A percentile compares a stretch with the other conserved stretches of the same genome.
Evolutionary conservation across 116 monocot genomes (phyloP).

Genomic region (Trichopus zeylanicus): DNA sequence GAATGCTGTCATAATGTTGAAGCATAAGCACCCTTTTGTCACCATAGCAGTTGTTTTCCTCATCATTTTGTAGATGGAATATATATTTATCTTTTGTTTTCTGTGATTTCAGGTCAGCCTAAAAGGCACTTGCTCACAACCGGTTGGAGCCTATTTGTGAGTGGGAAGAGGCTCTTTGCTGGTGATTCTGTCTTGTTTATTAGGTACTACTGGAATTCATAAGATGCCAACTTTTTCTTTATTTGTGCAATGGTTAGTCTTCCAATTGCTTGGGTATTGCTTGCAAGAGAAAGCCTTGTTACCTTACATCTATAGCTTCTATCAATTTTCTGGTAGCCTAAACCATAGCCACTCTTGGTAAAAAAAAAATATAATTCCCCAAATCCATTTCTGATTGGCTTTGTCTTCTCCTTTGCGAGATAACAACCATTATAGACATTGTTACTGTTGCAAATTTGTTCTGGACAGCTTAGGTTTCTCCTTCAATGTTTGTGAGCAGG

Average conservation of each 20-base stretch:
- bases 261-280: background rate
- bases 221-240: background rate
- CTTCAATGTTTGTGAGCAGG: slow-evolving; percentile 23
- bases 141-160: slow-evolving; percentile 85
- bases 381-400: too few species aligned
- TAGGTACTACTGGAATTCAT: slow-evolving; percentile 18
- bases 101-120: slow-evolving; percentile 49
- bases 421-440: too few species aligned
- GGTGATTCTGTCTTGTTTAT: slow-evolving; percentile 88
- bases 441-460: background rate
- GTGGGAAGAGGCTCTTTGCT: slow-evolving; percentile 65
- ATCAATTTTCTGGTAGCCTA: too few species aligned
- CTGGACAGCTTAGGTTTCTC: background rate
- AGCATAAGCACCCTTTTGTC: background rate
- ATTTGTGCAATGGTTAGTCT: background rate
- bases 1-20: background rate
- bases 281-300: too few species aligned
- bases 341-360: too few species aligned
- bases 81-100: background rate
- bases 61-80: too few species aligned
- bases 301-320: too few species aligned
- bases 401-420: too few species aligned
- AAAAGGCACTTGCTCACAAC: slow-evolving; percentile 80
- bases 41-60: too few species aligned
- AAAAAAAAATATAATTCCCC: too few species aligned